Evolutionary conservation across 2,329 filamentous ascomycete species (phyloP).

Genomic region (Dactylellina haptotyla): DNA sequence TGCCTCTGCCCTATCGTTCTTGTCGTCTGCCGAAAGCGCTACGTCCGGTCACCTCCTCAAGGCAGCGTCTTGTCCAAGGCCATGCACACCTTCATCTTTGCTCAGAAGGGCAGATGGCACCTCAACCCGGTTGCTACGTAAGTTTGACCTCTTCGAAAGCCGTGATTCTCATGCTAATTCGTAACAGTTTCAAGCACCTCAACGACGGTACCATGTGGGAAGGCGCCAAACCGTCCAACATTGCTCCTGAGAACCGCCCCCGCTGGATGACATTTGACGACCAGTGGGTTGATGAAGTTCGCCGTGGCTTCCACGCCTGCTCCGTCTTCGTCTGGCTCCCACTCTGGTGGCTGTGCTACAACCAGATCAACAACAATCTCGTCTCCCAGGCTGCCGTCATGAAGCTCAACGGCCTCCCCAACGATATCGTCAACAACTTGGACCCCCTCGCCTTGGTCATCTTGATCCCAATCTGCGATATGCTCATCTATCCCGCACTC

Average conservation of each 20-base stretch:
- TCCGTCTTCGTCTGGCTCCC: conserved; percentile 70
- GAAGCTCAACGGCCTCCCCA: conserved; percentile 62
- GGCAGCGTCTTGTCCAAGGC: conserved; percentile 78
- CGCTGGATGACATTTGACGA: conserved; percentile 85
- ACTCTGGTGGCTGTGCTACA: conserved; percentile 70
- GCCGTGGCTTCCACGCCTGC: conserved; percentile 75
- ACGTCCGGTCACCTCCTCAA: conserved; percentile 72
- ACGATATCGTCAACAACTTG: conserved; percentile 59
- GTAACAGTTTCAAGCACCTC: conserved; percentile 64
- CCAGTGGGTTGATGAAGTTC: conserved; percentile 81
- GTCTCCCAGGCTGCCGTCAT: conserved; percentile 73
- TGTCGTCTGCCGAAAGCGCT: conserved; percentile 70
- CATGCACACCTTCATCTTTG: conserved; percentile 69
- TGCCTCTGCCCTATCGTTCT: conserved; percentile 72
- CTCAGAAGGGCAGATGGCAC: conserved; percentile 72
- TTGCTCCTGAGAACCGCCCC: conserved; percentile 69
- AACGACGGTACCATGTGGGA: conserved; percentile 73
- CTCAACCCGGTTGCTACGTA: conserved; percentile 71
- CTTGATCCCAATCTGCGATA: conserved; percentile 59
- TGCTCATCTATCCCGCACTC: conserved; percentile 49
- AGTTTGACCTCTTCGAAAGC: neutral
- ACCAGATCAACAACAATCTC: conserved; percentile 69
- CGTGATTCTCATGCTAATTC: neutral
- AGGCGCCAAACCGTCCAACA: conserved; percentile 72
- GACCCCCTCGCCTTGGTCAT: conserved; percentile 58